Conservation (phyloP, 371 early-diverging fungal genomes). For the Mucor velutinosus region DNA sequence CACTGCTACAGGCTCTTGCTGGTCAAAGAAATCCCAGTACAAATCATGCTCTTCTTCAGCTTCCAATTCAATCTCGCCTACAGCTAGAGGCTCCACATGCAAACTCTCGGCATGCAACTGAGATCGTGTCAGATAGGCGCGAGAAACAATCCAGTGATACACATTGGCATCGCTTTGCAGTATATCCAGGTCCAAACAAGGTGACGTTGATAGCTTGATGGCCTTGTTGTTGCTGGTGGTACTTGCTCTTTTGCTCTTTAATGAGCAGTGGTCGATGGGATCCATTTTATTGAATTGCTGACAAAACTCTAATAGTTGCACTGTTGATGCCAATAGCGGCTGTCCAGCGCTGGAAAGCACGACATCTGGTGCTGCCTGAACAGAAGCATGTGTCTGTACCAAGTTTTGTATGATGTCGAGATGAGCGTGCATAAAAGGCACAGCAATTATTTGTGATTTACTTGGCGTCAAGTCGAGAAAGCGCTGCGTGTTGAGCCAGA, state of each 20-base stretch:
- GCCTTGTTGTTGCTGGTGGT: neutral
- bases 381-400: conserved; percentile 40
- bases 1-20: neutral
- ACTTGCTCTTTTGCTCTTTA: neutral
- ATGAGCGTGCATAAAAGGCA: conserved; percentile 67
- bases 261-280: neutral
- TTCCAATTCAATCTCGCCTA: conserved; percentile 14
- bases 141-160: conserved; percentile 68
- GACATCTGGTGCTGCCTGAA: conserved; percentile 23
- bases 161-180: conserved; percentile 44
- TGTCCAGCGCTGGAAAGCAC: conserved; percentile 53
- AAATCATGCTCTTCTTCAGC: conserved; percentile 36
- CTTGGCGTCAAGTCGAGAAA: conserved; percentile 35
- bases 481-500: conserved; percentile 40
- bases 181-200: conserved; percentile 35
- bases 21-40: conserved; percentile 16
- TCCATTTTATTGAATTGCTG: conserved; percentile 17
- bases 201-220: conserved; percentile 3
- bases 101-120: conserved; percentile 59
- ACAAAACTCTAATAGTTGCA: conserved; percentile 14
- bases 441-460: conserved; percentile 40
- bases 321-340: neutral
- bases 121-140: conserved; percentile 57
- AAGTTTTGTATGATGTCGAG: conserved; percentile 52
- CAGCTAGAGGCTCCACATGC: conserved; percentile 47